A percentile compares a stretch with the other conserved stretches of the same genome.
Evolutionary conservation across 2,329 filamentous ascomycete genomes (phyloP).

Genomic region (Sphaerulina vaccinii): DNA sequence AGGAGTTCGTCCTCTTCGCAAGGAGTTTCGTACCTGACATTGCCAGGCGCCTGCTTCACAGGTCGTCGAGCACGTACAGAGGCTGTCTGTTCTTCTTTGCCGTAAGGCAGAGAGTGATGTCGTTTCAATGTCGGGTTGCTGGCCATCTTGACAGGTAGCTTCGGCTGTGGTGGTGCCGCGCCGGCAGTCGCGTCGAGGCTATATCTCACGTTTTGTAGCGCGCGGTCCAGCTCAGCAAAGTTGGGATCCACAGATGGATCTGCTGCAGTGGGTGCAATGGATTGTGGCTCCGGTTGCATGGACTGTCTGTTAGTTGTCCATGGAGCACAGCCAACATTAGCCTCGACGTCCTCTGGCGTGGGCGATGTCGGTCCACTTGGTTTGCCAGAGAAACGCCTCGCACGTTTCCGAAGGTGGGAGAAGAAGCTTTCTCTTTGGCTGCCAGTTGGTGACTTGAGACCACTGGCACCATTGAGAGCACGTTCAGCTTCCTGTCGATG

Average conservation of each 20-base stretch:
- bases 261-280: constrained; percentile 52
- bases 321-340: constrained; percentile 86
- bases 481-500: constrained; percentile 90
- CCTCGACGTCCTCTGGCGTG: constrained; percentile 80
- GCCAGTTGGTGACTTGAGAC: constrained; percentile 71
- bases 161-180: constrained; percentile 36
- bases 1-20: constrained; percentile 96
- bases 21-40: constrained; percentile 77
- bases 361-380: constrained; percentile 80
- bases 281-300: neutral
- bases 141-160: constrained; percentile 38
- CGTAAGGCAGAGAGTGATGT: constrained; percentile 48
- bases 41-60: constrained; percentile 66
- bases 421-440: constrained; percentile 96
- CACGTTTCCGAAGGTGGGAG: constrained; percentile 91
- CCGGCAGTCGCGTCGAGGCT: constrained; percentile 51
- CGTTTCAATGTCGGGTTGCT: constrained; percentile 50
- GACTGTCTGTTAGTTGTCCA: constrained; percentile 65
- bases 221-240: constrained; percentile 60
- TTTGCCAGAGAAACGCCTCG: constrained; percentile 85
- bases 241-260: constrained; percentile 50
- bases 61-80: constrained; percentile 79
- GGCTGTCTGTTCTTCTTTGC: constrained; percentile 56
- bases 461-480: constrained; percentile 78
- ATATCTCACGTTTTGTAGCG: constrained; percentile 60